Base-by-base conservation (phyloP, 768 basidiomycete species). In the Tricholoma saponaceum region DNA sequence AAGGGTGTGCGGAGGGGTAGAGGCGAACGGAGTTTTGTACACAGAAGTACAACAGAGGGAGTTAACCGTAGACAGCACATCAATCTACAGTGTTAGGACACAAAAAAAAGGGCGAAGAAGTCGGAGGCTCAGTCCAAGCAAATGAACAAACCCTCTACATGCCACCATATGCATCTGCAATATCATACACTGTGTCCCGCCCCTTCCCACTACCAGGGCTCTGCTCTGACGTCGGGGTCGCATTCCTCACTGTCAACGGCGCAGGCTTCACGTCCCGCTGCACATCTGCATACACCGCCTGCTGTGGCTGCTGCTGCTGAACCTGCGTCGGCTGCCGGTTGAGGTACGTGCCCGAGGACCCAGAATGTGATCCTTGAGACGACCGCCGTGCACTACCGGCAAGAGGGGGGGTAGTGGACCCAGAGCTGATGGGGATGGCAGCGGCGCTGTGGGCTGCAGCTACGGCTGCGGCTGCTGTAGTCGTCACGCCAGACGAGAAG, bases 131-230 rank as follows among this genome's bases (percentile, higher is more conserved):
- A 9, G 30, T 32, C 30, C 30, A 32, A 32, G 30, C 4, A 32
- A 28, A 28, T 28, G 30, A 6, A 10, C 30, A 32, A 20, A 8
- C 18, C 9, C 41, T 20, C 58, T 62, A 69, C 43, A 67, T 66
- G 28, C 68, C 68, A 25, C 68, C 68, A 59, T 63, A 63, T 16
- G 52, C 62, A 41, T 63, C 62, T 13, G 26, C 39, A 30, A 57
- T 57, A 51, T 63, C 62, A 61, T 88, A 89, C 54, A 83, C 71
- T 12, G 83, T 84, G 28, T 54, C 39, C 30, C 33, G 43, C 3
- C 13, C 43, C 16, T n/a, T 16, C 13, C 20, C 22, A 25, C 55
- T 26, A 52, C 52, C 58, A 32, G 55, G 39, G 23, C 30, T 18
- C 9, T 37, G 18, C 28, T 30, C 25, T 6, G 55, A 20, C 3